Percentiles rank a stretch among this genome's conserved stretches.
Conservation (phyloP, 2,329 filamentous ascomycete species). For the Chaetomium sp. region DNA sequence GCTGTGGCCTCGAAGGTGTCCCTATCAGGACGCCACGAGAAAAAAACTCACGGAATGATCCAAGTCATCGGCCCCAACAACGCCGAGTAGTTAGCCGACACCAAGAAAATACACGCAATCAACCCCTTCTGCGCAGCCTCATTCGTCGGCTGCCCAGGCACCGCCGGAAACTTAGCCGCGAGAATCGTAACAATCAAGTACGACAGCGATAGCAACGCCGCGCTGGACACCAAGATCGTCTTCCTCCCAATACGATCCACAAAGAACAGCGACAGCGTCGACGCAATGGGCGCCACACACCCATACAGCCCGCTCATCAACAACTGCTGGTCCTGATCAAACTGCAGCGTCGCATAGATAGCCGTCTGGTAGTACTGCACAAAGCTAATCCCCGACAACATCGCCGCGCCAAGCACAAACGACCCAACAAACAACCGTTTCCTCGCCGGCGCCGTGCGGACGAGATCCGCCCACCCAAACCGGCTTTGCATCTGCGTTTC, state of each 20-base stretch:
- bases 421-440: slow-evolving; percentile 34
- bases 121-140: slow-evolving; percentile 33
- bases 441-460: slow-evolving; percentile 31
- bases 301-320: slow-evolving; percentile 36
- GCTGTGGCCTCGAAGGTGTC: background rate
- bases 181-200: slow-evolving; percentile 36
- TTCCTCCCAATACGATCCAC: slow-evolving; percentile 33
- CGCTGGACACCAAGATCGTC: slow-evolving; percentile 33
- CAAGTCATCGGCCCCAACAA: slow-evolving; percentile 36
- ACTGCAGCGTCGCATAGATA: slow-evolving; percentile 36
- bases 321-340: slow-evolving; percentile 31
- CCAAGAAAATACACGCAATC: slow-evolving; percentile 36
- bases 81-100: slow-evolving; percentile 34
- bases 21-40: background rate
- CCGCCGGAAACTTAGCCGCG: slow-evolving; percentile 32
- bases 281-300: slow-evolving; percentile 33
- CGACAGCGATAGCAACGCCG: slow-evolving; percentile 30
- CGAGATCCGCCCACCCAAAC: slow-evolving; percentile 30
- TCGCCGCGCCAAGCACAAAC: slow-evolving; percentile 37
- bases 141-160: slow-evolving; percentile 32
- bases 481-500: slow-evolving; percentile 26
- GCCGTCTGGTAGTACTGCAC: slow-evolving; percentile 38
- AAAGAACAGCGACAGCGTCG: slow-evolving; percentile 33
- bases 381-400: slow-evolving; percentile 37
- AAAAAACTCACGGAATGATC: slow-evolving; percentile 34